Evolutionary conservation across 1,284 basidiomycete genomes (phyloP), one percentile per base, ranked within the genome.

Genomic region (Papiliotrema laurentii): DNA sequence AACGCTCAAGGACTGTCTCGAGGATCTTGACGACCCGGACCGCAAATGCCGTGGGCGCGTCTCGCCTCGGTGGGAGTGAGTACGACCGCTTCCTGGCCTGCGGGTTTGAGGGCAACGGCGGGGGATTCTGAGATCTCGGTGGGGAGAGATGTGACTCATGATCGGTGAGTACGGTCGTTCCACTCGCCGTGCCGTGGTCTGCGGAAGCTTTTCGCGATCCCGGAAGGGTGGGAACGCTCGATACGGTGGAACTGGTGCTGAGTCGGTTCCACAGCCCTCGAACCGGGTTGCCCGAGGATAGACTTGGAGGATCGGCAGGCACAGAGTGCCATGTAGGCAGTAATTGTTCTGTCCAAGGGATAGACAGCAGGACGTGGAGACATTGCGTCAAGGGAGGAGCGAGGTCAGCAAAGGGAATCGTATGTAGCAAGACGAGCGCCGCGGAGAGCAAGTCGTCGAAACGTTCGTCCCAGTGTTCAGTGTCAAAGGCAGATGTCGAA

Each of bases 331-430:
- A 74, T n/a, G 45, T 64, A 0, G 58, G 43, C 18, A 63, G 37
- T 1, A 68, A 53, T 5, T 58, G 56, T 13, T 58, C 5, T 3
- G 44, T 45, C 50, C 65, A 64, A 5, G 68, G 68, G 21, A 72
- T 60, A 30, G 53, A 54, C 25, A 73, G 59, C 5, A 73, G 62
- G 5, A 60, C 54, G 38, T 73, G 63, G 21, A 73, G 61, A 5
- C 56, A 50, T 27, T 68, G 62, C 0, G 66, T 58, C 2, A 73
- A 45, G 0, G 72, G 66, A 0, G 69, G 58, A 0, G 61, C 30
- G 21, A 72, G 59, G n/a, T 63, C 58, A 10, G 44, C 45, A 30
- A 59, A 49, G 0, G 64, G 63, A 13, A 68, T 45, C 2, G 47
- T 24, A 48, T 64, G 55, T 25, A 73, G 54, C 19, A 68, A 48